Base-by-base conservation (phyloP, 2,329 filamentous ascomycete species). In the Neonectria neomacrospora region DNA sequence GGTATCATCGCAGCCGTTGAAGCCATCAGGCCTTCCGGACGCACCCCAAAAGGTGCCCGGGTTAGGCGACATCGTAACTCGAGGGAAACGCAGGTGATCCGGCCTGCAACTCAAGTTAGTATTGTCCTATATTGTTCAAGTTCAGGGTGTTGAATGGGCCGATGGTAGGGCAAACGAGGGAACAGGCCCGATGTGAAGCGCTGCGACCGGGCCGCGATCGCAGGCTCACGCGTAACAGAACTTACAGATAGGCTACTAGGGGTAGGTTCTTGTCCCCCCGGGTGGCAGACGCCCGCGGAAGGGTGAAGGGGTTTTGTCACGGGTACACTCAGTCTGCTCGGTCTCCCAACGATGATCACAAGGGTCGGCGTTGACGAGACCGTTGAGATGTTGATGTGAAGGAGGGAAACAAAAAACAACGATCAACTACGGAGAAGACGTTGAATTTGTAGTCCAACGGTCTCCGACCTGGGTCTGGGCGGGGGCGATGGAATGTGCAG, bases 251-350 rank as follows among this genome's bases (percentile, higher is more conserved):
- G 37, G 28, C 2, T 28, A 57, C 14, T 16, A 18, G 16, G 23
- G 44, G 6, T 9, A 3, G 12, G 11, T 39, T 30, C 20, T 57
- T 57, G 22, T 26, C 8, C 8, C 12, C 8, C 5, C 2, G 11
- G 30, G 44, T 57, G 5, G 3, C 8, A 1, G 61, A 64, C 58
- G 50, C 41, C 11, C 20, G 51, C 11, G 11, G 51, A 67, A 67
- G 16, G 14, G 41, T 32, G 54, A 42, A 20, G 51, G 50, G 67
- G 56, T 47, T 64, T 65, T n/a, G n/a, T 12, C 44, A 56, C 61
- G 22, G 30, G 32, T 48, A n/a, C 12, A 12, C 42, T 26, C 14
- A 7, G 57, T 54, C 62, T 63, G 44, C 45, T 42, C 37, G 34
- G 42, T 11, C 22, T 30, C 23, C 22, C 22, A 30, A 50, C 44